Evolutionary conservation across 2,329 filamentous ascomycete genomes (phyloP).

Genomic region (Dactylellina parvicollis): DNA sequence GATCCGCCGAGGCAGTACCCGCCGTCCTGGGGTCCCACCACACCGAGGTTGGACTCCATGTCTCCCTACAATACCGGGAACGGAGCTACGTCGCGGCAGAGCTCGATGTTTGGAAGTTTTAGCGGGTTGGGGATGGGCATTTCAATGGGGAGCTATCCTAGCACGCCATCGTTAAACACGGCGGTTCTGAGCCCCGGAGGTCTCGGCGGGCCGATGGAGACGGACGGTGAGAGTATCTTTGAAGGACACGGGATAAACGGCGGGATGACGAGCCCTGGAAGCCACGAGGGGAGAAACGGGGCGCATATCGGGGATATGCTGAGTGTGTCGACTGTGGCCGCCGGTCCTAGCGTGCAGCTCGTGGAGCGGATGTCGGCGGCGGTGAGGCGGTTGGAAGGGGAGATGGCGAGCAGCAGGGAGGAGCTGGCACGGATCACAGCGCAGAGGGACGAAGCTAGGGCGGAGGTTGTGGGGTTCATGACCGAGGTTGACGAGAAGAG

Average conservation of each 20-base stretch:
- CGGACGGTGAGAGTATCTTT: slow-evolving; percentile 65
- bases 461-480: slow-evolving; percentile 90
- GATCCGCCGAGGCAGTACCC: slow-evolving; percentile 32
- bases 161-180: slow-evolving; percentile 63
- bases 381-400: slow-evolving; percentile 87
- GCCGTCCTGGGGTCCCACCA: slow-evolving; percentile 33
- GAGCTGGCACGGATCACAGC: slow-evolving; percentile 80
- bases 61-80: slow-evolving; percentile 25
- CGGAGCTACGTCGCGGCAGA: slow-evolving; percentile 23
- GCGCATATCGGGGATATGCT: slow-evolving; percentile 71
- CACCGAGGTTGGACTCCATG: slow-evolving; percentile 40
- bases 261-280: slow-evolving; percentile 71
- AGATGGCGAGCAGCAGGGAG: slow-evolving; percentile 88
- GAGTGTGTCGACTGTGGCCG: slow-evolving; percentile 86
- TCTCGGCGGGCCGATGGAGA: slow-evolving; percentile 45
- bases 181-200: slow-evolving; percentile 31
- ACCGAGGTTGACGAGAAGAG: slow-evolving; percentile 80
- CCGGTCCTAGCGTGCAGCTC: slow-evolving; percentile 91
- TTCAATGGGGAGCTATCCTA: slow-evolving; percentile 59
- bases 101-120: slow-evolving; percentile 35
- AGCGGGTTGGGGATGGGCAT: slow-evolving; percentile 22
- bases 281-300: slow-evolving; percentile 68
- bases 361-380: slow-evolving; percentile 96
- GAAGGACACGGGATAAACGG: slow-evolving; percentile 65
- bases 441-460: slow-evolving; percentile 92